Conservation (phyloP, 169 alveolate species). For the Plasmodium vivax region DNA sequence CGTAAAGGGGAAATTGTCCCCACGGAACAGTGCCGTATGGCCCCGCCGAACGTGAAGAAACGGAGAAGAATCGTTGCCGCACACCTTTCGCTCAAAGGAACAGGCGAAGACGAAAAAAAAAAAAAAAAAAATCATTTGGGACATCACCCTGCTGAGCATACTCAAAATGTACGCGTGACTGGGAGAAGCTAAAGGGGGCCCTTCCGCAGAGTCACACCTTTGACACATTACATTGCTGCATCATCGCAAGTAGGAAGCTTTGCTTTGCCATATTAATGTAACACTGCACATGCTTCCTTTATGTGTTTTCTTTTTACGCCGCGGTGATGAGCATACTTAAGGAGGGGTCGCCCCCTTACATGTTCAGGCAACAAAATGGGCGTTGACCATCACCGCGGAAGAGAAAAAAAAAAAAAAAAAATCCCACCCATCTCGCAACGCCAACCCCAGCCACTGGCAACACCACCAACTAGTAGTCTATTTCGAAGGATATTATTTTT, state of each 20-base stretch:
- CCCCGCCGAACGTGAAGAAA: neutral
- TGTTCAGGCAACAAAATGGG: neutral
- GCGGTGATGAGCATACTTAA: neutral
- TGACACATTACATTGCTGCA: neutral
- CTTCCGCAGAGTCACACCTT: neutral
- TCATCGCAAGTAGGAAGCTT: neutral
- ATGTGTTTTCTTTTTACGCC: neutral
- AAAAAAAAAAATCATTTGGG: neutral
- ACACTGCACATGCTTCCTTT: neutral
- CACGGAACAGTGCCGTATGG: neutral
- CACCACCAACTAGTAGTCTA: constrained; percentile 23
- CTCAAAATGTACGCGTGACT: neutral
- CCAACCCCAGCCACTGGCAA: neutral
- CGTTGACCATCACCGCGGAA: neutral
- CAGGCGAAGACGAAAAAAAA: neutral
- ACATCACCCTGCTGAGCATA: neutral
- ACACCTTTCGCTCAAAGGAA: neutral
- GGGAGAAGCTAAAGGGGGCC: neutral
- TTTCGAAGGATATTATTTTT: constrained; percentile 64
- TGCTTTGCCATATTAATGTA: neutral
- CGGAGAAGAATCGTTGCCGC: neutral
- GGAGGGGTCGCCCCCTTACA: neutral
- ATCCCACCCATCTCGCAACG: neutral
- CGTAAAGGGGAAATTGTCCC: neutral
- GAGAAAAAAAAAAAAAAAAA: neutral